Percentiles rank a stretch among this genome's conserved stretches.
Evolutionary conservation across 345 rosid species (phyloP).

Genomic region (Isatis tinctoria): DNA sequence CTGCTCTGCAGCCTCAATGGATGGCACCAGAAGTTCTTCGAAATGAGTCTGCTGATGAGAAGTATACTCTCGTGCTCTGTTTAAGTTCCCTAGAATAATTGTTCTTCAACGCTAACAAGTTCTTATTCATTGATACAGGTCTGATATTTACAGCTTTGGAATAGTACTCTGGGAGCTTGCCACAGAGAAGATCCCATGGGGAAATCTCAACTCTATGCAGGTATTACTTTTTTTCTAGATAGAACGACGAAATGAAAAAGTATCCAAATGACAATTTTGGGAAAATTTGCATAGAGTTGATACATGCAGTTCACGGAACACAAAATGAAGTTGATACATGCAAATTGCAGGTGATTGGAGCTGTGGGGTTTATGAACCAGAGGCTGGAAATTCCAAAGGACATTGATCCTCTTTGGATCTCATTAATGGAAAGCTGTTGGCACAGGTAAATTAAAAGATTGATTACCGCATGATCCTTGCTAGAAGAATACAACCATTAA

Average conservation of each 20-base stretch:
- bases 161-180: slow-evolving; percentile 92
- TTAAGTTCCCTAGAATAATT: not conserved
- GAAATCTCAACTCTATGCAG: slow-evolving; percentile 91
- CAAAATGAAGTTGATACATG: no score
- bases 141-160: slow-evolving; percentile 89
- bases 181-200: slow-evolving; percentile 97
- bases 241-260: not conserved
- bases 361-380: slow-evolving; percentile 39
- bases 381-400: slow-evolving; percentile 76
- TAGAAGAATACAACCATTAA: not conserved
- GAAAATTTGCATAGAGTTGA: no score
- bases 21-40: slow-evolving; percentile 99
- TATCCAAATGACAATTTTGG: not conserved
- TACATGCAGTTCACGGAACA: no score
- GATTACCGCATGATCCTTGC: not conserved
- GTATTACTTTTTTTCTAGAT: slow-evolving; percentile 36
- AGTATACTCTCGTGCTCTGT: slow-evolving; percentile 43
- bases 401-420: slow-evolving; percentile 72
- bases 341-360: slow-evolving; percentile 95
- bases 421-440: slow-evolving; percentile 89
- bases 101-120: not conserved
- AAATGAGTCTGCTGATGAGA: slow-evolving; percentile 89
- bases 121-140: slow-evolving; percentile 45
- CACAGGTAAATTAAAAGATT: slow-evolving; percentile 47
- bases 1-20: slow-evolving; percentile 83